Base-by-base conservation (phyloP, 2,329 filamentous ascomycete species). In the Monilinia fructicola region DNA sequence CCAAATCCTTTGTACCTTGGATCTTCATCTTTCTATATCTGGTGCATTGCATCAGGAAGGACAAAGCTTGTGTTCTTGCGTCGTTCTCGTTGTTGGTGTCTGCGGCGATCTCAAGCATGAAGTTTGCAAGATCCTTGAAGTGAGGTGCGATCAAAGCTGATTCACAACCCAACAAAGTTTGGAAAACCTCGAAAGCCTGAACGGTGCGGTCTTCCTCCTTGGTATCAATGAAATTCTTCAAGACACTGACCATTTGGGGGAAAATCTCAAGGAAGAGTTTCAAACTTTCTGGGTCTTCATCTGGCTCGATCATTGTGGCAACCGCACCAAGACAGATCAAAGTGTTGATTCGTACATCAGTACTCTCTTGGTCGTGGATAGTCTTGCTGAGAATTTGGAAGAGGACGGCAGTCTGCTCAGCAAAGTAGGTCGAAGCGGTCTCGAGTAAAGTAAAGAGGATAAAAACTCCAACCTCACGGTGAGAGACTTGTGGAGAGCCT, bases 21-120 rank as follows among this genome's bases (percentile, higher is more conserved):
- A 98, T 89, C 85, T 97, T 97, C 81, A 97, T 89, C 78, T 95
- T 96, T 76, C 94, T 89, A 82, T 94, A 97, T 71, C 91, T 89
- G 38, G 97, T 91, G 71, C 87, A 90, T 81, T 97, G 93, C 81
- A 96, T 93, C 68, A 99, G 85, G 86, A 97, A 97, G 69, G 91
- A 91, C 69, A 99, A 85, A 48, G 94, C 93, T 80, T 98, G 95
- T 7, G 90, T 90, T 72, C 95, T 87, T 64, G 91, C 90, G 68
- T 97, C 94, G 52, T 96, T 92, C 54, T 93, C 90, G 54, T 91
- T 84, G 50, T 90, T 83, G 54, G 85, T 90, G 79, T 96, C 91
- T 73, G 85, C 84, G 56, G 90, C 87, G 65, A 99, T 84, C 68
- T 95, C 89, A 74, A 96, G 90, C 92, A 98, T 98, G 83, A 98